phyloP scores from a whole-genome alignment of 441 rosid genomes.

The Macaranga tanarius region DNA sequence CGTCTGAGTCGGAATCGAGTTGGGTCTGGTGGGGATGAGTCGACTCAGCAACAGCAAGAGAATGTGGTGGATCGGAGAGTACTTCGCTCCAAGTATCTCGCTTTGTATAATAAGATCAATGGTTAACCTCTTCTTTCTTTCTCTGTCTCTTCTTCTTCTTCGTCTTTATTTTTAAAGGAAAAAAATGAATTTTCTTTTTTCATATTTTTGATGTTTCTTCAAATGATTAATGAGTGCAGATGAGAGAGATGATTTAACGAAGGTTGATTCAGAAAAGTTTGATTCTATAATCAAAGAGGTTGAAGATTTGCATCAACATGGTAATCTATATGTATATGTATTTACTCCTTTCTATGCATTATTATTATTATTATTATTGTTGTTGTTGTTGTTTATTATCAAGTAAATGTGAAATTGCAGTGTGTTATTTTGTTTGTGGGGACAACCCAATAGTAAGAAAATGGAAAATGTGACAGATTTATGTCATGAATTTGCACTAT shows the following conservation, averaged over 20 bases:
- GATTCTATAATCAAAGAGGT: constrained; percentile 36
- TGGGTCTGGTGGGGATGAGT: not conserved
- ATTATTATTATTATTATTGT: not conserved
- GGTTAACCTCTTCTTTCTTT: not conserved
- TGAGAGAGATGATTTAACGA: constrained; percentile 42
- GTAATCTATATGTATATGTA: constrained; percentile 15
- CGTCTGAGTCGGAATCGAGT: constrained; percentile 3
- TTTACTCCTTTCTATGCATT: too few relatives aligned
- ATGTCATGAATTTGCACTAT: too few relatives aligned
- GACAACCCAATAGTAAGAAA: too few relatives aligned
- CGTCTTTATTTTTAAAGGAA: too few relatives aligned
- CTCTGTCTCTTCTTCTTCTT: too few relatives aligned
- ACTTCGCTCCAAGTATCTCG: constrained; percentile 43
- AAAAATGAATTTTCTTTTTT: not conserved
- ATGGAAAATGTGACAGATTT: too few relatives aligned
- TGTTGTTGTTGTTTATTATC: too few relatives aligned
- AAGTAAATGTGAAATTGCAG: too few relatives aligned
- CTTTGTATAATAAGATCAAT: constrained; percentile 15
- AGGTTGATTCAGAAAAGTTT: constrained; percentile 38
- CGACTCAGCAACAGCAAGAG: constrained; percentile 13
- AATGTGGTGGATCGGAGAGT: constrained; percentile 26
- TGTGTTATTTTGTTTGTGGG: too few relatives aligned
- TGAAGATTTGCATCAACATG: constrained; percentile 42
- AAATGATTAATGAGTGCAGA: constrained; percentile 23
- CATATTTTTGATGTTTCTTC: not conserved